Percentiles rank a stretch among this genome's conserved stretches.
Conservation (phyloP, 2,329 filamentous ascomycete genomes). For the Fusarium pseudocircinatum region DNA sequence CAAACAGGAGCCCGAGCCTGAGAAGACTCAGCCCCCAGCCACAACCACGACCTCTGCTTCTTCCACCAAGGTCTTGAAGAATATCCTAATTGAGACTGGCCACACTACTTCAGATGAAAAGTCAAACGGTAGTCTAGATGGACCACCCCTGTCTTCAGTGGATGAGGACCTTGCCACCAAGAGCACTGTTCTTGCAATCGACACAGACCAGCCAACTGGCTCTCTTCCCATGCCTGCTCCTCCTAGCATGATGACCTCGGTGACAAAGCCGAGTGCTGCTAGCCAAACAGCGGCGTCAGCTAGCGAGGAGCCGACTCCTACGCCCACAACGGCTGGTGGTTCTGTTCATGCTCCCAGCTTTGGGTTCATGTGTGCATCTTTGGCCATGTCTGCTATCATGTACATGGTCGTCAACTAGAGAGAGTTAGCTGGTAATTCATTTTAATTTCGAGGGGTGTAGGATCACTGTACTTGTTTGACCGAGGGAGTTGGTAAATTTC, state of each 20-base stretch:
- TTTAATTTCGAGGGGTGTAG: not conserved
- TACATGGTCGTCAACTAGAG: constrained; percentile 30
- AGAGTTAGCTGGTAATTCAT: not conserved
- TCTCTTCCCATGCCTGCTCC: constrained; percentile 27
- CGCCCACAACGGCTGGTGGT: constrained; percentile 22
- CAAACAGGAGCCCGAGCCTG: constrained; percentile 1
- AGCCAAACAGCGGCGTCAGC: constrained; percentile 2
- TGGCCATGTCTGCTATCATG: constrained; percentile 29
- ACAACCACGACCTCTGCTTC: constrained; percentile 6
- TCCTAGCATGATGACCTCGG: constrained; percentile 22
- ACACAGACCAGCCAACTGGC: constrained; percentile 33
- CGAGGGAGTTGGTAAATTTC: constrained; percentile 3
- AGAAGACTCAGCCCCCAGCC: constrained; percentile 4
- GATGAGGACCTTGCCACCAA: constrained; percentile 33
- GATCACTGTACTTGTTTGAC: constrained; percentile 8
- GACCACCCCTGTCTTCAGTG: constrained; percentile 23
- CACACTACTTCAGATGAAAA: not conserved
- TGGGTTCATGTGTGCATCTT: constrained; percentile 26
- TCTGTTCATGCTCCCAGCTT: constrained; percentile 24
- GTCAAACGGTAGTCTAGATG: constrained; percentile 6
- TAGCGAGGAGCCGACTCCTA: constrained; percentile 11
- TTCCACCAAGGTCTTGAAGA: constrained; percentile 20
- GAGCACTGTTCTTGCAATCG: constrained; percentile 33
- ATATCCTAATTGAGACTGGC: constrained; percentile 27
- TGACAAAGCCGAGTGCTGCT: constrained; percentile 8